Evolutionary conservation across 2,329 filamentous ascomycete species (phyloP).

Genomic region (Microcyclosporella mali): DNA sequence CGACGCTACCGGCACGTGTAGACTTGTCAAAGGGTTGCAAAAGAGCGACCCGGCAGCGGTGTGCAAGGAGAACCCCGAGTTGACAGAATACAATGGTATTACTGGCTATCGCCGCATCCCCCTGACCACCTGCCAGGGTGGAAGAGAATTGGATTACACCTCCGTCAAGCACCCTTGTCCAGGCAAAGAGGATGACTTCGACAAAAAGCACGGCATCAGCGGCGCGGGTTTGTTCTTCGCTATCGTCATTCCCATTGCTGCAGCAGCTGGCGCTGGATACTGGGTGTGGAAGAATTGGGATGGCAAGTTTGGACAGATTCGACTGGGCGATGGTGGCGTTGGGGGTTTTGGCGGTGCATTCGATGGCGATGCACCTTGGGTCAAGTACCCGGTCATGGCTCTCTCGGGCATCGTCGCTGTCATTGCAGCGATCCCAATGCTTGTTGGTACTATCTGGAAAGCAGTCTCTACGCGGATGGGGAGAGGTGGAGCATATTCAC

Average conservation of each 20-base stretch:
- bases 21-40: slow-evolving; percentile 65
- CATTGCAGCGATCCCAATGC: slow-evolving; percentile 54
- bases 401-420: slow-evolving; percentile 52
- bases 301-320: slow-evolving; percentile 81
- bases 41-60: slow-evolving; percentile 55
- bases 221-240: slow-evolving; percentile 79
- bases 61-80: slow-evolving; percentile 59
- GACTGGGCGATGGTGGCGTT: slow-evolving; percentile 62
- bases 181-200: slow-evolving; percentile 75
- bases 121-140: slow-evolving; percentile 77
- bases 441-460: slow-evolving; percentile 68
- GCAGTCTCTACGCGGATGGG: slow-evolving; percentile 48
- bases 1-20: slow-evolving; percentile 68
- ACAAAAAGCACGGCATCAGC: slow-evolving; percentile 63
- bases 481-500: slow-evolving; percentile 47
- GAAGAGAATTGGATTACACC: slow-evolving; percentile 65
- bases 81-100: slow-evolving; percentile 72
- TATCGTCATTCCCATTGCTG: slow-evolving; percentile 65
- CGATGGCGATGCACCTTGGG: slow-evolving; percentile 66
- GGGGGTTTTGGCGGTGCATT: slow-evolving; percentile 40
- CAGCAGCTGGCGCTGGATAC: slow-evolving; percentile 70
- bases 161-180: slow-evolving; percentile 60
- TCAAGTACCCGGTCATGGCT: slow-evolving; percentile 63
- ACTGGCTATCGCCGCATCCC: slow-evolving; percentile 88
- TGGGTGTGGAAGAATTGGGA: slow-evolving; percentile 81